Base-by-base conservation (phyloP, 1,284 basidiomycete genomes). In the Malassezia yamatoensis region DNA sequence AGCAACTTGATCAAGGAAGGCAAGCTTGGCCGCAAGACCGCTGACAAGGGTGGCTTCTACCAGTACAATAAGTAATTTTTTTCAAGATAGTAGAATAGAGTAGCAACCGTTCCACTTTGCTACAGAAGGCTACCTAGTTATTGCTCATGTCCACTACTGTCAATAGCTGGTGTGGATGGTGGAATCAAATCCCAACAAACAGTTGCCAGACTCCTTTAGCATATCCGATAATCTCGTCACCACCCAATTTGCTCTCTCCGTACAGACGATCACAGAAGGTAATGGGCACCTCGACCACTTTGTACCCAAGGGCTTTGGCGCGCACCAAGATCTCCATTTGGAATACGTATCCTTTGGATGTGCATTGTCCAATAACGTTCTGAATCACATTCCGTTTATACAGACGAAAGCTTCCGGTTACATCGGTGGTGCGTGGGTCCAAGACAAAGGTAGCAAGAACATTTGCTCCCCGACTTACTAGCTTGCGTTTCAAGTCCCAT, bases 251-350 rank as follows among this genome's bases (percentile, higher is more conserved):
- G 74, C 86, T 88, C 76, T 91, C 88, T 3, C 89, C 89, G 74
- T 86, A 91, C 65, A 93, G 84, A 37, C 89, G 82, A 77, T 93
- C 89, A 90, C 88, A 72, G 54, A 93, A 93, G 1, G 88, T 91
- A 66, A 93, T 93, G 0, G 89, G 89, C 43, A 91, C 82, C 75
- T 93, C 89, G 11, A 87, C 89, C 1, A 93, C 83, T 5, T 81
- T 82, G 76, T 88, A 91, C 7, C 87, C 88, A 48, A 86, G 77
- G 1, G 85, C 82, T 44, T 84, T 80, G 2, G 89, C 89, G 4
- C 89, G 83, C 24, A 90, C 89, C 80, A 91, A 89, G 82, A 91
- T 91, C 76, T 93, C 89, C 89, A 93, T 93, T 78, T 93, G 89
- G 79, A 93, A 91, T 13, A 93, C 89, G 68, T 91, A 93, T 2